Conservation (phyloP, 805 yeast genomes). For the Kodamaea fukazawae region DNA sequence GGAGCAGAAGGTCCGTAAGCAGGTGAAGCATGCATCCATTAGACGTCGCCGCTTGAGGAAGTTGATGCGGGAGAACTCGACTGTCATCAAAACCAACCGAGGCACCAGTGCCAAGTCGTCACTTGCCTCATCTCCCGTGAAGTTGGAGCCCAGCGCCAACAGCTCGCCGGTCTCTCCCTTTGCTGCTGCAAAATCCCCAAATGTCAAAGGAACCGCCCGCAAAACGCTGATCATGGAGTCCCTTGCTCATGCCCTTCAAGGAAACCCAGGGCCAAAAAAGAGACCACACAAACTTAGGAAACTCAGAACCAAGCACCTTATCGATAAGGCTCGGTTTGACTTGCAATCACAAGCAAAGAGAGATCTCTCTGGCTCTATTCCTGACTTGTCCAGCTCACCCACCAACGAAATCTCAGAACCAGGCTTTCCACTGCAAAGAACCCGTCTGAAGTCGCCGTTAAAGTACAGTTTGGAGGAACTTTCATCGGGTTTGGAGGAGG, state of each 20-base stretch:
- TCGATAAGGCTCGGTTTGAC: slow-evolving; percentile 1
- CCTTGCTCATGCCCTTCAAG: neutral
- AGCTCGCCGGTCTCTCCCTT: no score
- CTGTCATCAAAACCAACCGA: no score
- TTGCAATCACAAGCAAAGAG: slow-evolving; percentile 1
- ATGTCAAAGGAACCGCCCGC: no score
- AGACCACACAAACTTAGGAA: neutral
- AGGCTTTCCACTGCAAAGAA: slow-evolving; percentile 30
- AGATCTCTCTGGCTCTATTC: slow-evolving; percentile 10
- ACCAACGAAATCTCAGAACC: slow-evolving; percentile 1
- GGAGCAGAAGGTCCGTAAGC: no score
- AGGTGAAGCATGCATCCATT: no score
- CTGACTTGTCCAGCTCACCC: slow-evolving; percentile 3
- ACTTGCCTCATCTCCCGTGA: no score
- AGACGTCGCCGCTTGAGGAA: no score
- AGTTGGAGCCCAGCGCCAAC: no score
- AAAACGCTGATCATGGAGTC: no score
- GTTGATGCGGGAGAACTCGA: no score
- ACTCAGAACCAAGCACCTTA: neutral
- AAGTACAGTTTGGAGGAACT: slow-evolving; percentile 23
- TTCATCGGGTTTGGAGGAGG: slow-evolving; percentile 13
- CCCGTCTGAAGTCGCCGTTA: slow-evolving; percentile 36
- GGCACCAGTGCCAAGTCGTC: no score
- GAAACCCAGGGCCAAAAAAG: neutral
- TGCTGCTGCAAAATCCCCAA: no score